Evolutionary conservation across 2,329 filamentous ascomycete species (phyloP).

Genomic region (Hypomyces rosellus): DNA sequence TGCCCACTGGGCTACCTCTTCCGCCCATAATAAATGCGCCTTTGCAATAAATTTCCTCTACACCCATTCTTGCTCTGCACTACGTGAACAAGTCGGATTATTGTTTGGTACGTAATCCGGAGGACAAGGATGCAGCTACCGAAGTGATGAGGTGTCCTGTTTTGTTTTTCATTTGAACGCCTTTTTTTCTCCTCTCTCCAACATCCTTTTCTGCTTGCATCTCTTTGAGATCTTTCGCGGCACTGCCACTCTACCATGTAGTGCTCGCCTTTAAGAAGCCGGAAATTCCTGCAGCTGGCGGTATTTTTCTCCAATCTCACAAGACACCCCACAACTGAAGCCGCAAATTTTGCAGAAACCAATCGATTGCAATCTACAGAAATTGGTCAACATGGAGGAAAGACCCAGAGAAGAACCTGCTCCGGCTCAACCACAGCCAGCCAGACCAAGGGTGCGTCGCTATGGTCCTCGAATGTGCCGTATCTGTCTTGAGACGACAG

Average conservation of each 20-base stretch:
- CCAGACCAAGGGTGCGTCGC: conserved; percentile 26
- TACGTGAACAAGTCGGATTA: conserved; percentile 1
- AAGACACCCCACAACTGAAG: no score
- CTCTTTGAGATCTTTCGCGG: not conserved
- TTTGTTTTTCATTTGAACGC: conserved; percentile 8
- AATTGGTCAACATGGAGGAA: not conserved
- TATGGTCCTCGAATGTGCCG: conserved; percentile 75
- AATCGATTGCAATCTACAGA: not conserved
- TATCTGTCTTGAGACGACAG: conserved; percentile 72
- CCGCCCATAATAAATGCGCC: conserved; percentile 1
- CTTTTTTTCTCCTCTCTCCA: not conserved
- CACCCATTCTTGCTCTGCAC: not conserved
- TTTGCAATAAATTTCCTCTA: not conserved
- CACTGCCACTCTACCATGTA: not conserved
- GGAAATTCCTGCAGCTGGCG: not conserved
- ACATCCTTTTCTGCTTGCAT: not conserved
- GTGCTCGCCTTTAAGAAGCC: not conserved
- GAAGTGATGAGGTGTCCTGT: conserved; percentile 28
- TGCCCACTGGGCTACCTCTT: not conserved
- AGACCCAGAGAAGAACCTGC: not conserved
- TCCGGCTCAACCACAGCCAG: not conserved
- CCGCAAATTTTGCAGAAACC: no score
- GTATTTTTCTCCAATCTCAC: no score
- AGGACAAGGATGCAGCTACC: conserved; percentile 3
- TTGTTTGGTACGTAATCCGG: not conserved